A percentile compares a stretch with the other conserved stretches of the same genome.
Evolutionary conservation across 1,284 basidiomycete species (phyloP).

Genomic region (Puccinia horiana): DNA sequence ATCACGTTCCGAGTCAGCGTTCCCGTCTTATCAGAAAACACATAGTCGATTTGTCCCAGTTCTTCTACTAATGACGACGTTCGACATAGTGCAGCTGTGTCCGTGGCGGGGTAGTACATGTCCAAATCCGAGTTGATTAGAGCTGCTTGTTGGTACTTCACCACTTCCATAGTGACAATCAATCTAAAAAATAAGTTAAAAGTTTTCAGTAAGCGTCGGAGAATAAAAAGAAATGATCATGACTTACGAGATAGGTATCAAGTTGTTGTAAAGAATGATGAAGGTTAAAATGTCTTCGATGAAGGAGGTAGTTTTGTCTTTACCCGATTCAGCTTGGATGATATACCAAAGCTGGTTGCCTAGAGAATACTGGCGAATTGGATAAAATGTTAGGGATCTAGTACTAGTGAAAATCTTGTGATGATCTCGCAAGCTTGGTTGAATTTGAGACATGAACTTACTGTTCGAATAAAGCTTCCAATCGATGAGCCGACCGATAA

Average conservation of each 20-base stretch:
- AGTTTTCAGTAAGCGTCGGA: neutral
- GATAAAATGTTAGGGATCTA: neutral
- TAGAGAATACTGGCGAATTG: slow-evolving; percentile 63
- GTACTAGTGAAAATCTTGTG: neutral
- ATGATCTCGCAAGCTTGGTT: neutral
- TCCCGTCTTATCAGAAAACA: slow-evolving; percentile 97
- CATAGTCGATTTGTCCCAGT: slow-evolving; percentile 96
- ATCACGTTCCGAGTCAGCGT: slow-evolving; percentile 92
- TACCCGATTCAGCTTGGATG: slow-evolving; percentile 18
- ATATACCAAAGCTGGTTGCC: slow-evolving; percentile 45
- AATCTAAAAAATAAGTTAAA: slow-evolving; percentile 58
- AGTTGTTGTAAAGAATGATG: slow-evolving; percentile 97
- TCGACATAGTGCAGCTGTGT: slow-evolving; percentile 93
- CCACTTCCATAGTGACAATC: slow-evolving; percentile 99
- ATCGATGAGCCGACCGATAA: slow-evolving; percentile 88
- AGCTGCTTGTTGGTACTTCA: slow-evolving; percentile 95
- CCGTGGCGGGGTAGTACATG: slow-evolving; percentile 83
- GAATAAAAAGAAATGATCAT: neutral
- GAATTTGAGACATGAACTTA: slow-evolving; percentile 47
- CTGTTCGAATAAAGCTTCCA: slow-evolving; percentile 79
- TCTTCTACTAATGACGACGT: slow-evolving; percentile 98
- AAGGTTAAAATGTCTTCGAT: slow-evolving; percentile 88
- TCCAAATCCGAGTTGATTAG: slow-evolving; percentile 87
- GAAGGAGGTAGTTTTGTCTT: slow-evolving; percentile 56
- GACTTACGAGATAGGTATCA: slow-evolving; percentile 85